Evolutionary conservation across 164 flowering plant genomes (phyloP).

Genomic region (Nymphaea thermarum): DNA sequence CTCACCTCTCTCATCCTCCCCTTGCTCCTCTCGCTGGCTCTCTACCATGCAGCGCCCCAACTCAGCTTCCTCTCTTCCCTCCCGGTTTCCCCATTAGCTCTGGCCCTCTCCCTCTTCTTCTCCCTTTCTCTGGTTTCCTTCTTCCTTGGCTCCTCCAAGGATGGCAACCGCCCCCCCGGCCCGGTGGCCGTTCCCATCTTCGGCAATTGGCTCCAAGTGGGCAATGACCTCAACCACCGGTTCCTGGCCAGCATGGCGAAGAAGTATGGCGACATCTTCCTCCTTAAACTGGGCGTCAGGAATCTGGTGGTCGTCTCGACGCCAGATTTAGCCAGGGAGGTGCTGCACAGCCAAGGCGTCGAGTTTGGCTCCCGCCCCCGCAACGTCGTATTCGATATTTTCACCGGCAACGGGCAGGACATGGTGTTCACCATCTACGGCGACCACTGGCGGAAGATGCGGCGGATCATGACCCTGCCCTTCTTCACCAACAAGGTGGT

Average conservation of each 20-base stretch:
- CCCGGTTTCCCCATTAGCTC: background rate
- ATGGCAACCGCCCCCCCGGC: conserved; percentile 37
- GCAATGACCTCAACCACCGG: conserved; percentile 59
- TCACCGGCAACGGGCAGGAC: conserved; percentile 73
- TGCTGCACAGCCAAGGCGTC: conserved; percentile 54
- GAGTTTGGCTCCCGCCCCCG: conserved; percentile 68
- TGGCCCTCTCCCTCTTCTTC: conserved; percentile 1
- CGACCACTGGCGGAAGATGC: conserved; percentile 73
- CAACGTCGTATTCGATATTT: conserved; percentile 60
- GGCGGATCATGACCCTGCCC: conserved; percentile 60
- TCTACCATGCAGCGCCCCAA: background rate
- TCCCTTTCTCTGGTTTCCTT: conserved; percentile 7
- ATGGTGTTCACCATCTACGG: conserved; percentile 77
- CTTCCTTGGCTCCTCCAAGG: background rate
- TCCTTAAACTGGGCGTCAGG: conserved; percentile 40
- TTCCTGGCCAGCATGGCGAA: conserved; percentile 29
- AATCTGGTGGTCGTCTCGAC: conserved; percentile 50
- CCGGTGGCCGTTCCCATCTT: conserved; percentile 43
- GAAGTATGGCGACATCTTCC: conserved; percentile 36
- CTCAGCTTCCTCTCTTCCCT: background rate
- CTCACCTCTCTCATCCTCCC: background rate
- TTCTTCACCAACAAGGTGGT: conserved; percentile 78
- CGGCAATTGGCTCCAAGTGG: conserved; percentile 79
- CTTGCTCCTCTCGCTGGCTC: background rate
- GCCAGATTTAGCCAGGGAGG: conserved; percentile 44